Evolutionary conservation across 257 asterid species (phyloP), one percentile per base, ranked within the genome.

Genomic region (Vinca minor): DNA sequence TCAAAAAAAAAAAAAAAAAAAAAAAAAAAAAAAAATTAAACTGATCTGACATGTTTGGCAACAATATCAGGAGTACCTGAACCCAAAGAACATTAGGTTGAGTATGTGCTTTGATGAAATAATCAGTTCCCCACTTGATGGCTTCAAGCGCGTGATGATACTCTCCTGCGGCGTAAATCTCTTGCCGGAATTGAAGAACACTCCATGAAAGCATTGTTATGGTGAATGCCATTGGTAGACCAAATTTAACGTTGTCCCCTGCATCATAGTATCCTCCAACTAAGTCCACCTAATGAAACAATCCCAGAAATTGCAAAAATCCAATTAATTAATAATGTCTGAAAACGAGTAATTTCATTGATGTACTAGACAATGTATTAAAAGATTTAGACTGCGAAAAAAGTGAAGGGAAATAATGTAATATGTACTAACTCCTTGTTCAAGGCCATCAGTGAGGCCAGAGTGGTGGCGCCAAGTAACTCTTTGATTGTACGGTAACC

Each of bases 201-300:
- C 94, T 66, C 96, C 98, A 91, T 5, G 95, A 87, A 36, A 91
- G 84, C 86, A 84, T 68, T 29, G 97, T 87, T 8, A 85, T 47
- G 1, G 97, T 88, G 68, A 83, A 91, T 0, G 97, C 96, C 96
- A 91, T 91, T 8, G 96, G 97, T 39, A 91, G 69, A 18, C 95
- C 96, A 47, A 91, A 91, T 63, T 91, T 91, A 4, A 88, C 98
- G 65, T 91, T 86, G 56, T 88, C 96, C 0, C 95, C 98, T 25
- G 98, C 98, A 23, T 91, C 98, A 38, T 88, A 91, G 74, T 91
- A 91, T 10, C 98, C 98, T 35, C 98, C 98, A 14, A 88, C 95
- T 73, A 88, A 79, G 68, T 91, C 96, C 80, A 88, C 97, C 97
- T 87, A 64, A 26, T 14, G 29, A 46, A 8, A 42, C 28, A 14